Base-by-base conservation (phyloP, 139 green algal species). In the Auxenochlorella pyrenoidosa region DNA sequence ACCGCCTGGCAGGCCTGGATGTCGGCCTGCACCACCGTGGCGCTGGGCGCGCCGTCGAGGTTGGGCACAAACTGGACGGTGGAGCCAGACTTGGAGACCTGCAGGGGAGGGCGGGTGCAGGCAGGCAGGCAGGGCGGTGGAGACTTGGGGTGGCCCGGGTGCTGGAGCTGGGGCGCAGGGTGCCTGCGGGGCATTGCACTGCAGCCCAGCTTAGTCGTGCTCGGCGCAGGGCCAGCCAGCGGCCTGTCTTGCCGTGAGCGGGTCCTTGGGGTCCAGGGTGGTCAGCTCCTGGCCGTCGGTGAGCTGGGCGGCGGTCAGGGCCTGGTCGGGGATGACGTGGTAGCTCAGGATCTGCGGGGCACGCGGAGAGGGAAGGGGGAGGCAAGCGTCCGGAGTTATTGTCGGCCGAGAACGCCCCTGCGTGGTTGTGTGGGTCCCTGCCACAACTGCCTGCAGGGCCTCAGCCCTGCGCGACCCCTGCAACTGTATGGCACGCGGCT, bases 261-360 rank as follows among this genome's bases (percentile, higher is more conserved):
- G 79, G 28, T 90, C 66, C 44, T 21, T 65, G 1, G 47, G 40
- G 36, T 71, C 73, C 34, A 86, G 71, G 22, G 89, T 91, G 58
- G 36, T 26, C 68, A 90, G 38, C 24, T 51, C 58, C 78, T 91
- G 88, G 51, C 88, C 88, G 59, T 91, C 79, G 24, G 88, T 91
- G 21, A 91, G 71, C 22, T 72, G 26, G 51, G 36, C 32, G 6
- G 76, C 51, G 16, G 68, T 82, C 22, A 79, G 26, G 5, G 88
- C 91, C 47, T 81, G 41, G 28, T 77, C 87, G 18, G 90, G 85
- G 0, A 93, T 78, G 18, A 94, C n/a, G 83, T 94, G 91, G 80
- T 94, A 94, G 6, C 44, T 60, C 21, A 94, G 75, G 51, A 94
- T 84, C 72, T 91, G 84, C 38, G 36, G 44, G 15, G 40, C 36